A percentile compares a stretch with the other conserved stretches of the same genome.
These are phyloP conservation scores for Verticillium tricorpus DNA, from an alignment of 2,329 filamentous ascomycete species.

Conservation along the genomic window DNA sequence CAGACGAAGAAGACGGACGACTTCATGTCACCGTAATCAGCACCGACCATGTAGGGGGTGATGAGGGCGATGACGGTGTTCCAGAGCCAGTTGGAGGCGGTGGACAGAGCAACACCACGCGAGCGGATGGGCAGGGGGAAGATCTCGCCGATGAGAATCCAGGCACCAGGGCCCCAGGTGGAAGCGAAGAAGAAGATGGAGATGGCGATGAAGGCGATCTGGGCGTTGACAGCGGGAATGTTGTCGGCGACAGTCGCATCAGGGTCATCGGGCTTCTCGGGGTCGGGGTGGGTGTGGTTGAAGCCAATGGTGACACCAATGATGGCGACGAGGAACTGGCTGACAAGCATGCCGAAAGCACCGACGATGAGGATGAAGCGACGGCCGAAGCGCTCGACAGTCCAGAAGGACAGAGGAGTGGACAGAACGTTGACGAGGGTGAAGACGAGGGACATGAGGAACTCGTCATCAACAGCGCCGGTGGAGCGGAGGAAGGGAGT, in stretches of 20 bases:
- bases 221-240: conserved; percentile 55
- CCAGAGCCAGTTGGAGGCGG: conserved; percentile 90
- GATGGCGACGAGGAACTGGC: conserved; percentile 83
- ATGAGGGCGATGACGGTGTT: conserved; percentile 70
- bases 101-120: conserved; percentile 80
- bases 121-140: conserved; percentile 87
- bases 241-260: conserved; percentile 42
- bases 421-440: conserved; percentile 84
- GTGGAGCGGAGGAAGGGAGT: conserved; percentile 79
- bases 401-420: conserved; percentile 83
- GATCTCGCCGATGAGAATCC: conserved; percentile 84
- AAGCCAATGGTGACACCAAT: conserved; percentile 59
- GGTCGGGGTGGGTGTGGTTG: conserved; percentile 43
- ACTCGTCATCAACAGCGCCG: conserved; percentile 70
- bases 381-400: conserved; percentile 77
- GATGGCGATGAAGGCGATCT: conserved; percentile 86
- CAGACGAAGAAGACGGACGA: conserved; percentile 73
- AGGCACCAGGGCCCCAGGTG: conserved; percentile 81
- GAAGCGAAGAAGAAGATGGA: conserved; percentile 91
- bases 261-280: conserved; percentile 34
- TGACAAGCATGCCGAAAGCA: conserved; percentile 76
- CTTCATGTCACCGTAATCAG: conserved; percentile 58
- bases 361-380: conserved; percentile 75
- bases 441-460: conserved; percentile 81
- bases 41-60: conserved; percentile 65